These are phyloP conservation scores for Agrostemma githago DNA, from an alignment of 148 eudicot species.

Conservation along the genomic window DNA sequence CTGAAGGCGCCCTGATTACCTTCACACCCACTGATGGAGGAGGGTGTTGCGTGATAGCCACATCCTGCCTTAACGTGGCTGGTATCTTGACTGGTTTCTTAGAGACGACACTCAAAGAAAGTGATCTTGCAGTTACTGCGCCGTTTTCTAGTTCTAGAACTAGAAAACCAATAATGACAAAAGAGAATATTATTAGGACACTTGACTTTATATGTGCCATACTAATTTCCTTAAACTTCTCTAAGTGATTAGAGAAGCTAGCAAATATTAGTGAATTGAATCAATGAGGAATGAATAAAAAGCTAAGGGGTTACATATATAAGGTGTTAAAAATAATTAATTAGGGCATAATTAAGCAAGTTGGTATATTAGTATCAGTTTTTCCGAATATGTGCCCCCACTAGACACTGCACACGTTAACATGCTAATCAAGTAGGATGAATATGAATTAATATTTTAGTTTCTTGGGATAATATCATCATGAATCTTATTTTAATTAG, in stretches of 20 bases:
- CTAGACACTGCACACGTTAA: too few relatives aligned
- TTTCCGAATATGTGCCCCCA: too few relatives aligned
- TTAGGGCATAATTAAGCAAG: conserved; percentile 2
- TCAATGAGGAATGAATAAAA: conserved; percentile 19
- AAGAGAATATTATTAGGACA: not conserved
- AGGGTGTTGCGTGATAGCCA: not conserved
- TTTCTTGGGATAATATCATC: too few relatives aligned
- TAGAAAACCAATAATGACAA: not conserved
- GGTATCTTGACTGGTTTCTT: not conserved
- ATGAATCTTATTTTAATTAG: too few relatives aligned
- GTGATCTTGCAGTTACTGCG: conserved; percentile 16
- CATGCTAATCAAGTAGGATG: too few relatives aligned
- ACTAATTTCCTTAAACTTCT: not conserved
- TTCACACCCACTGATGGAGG: conserved; percentile 12
- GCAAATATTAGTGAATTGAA: not conserved
- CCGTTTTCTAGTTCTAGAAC: conserved; percentile 5
- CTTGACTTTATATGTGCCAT: conserved; percentile 10
- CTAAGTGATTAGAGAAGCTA: conserved; percentile 1
- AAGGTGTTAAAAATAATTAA: conserved; percentile 9
- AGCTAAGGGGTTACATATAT: conserved; percentile 31
- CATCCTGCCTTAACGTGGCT: not conserved
- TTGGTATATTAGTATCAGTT: not conserved
- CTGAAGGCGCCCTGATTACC: conserved; percentile 10
- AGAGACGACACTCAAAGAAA: not conserved
- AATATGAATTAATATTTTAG: too few relatives aligned